Conservation (phyloP, 148 eudicot species). For the Rhododendron henanense region DNA sequence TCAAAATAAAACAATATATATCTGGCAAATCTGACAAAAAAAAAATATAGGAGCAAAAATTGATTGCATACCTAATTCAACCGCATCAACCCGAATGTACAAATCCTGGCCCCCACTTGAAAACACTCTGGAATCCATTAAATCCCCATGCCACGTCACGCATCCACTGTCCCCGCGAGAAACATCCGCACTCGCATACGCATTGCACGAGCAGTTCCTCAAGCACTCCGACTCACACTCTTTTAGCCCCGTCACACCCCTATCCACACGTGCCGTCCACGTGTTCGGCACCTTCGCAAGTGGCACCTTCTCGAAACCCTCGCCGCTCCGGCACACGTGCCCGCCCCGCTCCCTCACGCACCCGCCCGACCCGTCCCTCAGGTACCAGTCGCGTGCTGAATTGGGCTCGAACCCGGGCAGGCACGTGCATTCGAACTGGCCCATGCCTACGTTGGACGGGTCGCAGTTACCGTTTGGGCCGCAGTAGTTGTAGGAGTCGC, state of each 20-base stretch:
- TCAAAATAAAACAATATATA: no score
- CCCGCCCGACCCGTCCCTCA: constrained; percentile 44
- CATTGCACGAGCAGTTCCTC: no score
- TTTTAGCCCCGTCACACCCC: no score
- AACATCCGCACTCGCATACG: no score
- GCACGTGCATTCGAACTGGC: constrained; percentile 35
- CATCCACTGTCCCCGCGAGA: no score
- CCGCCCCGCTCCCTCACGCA: constrained; percentile 33
- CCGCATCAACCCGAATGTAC: constrained; percentile 41
- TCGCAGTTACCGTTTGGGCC: constrained; percentile 40
- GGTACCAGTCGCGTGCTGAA: constrained; percentile 37
- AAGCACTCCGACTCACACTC: no score
- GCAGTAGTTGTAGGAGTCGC: constrained; percentile 41
- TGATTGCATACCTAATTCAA: constrained; percentile 30
- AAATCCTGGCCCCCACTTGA: no score
- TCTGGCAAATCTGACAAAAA: no score
- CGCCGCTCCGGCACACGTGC: constrained; percentile 32
- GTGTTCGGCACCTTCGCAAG: constrained; percentile 49
- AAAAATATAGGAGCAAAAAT: background rate
- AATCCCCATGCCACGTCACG: no score
- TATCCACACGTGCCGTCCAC: no score
- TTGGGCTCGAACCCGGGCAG: constrained; percentile 45
- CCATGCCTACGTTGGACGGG: background rate
- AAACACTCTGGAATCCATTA: no score
- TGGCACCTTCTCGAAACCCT: constrained; percentile 39